These are phyloP conservation scores for Planoprotostelium fungivorum DNA, from an alignment of 78 protist species.

Conservation along the genomic window DNA sequence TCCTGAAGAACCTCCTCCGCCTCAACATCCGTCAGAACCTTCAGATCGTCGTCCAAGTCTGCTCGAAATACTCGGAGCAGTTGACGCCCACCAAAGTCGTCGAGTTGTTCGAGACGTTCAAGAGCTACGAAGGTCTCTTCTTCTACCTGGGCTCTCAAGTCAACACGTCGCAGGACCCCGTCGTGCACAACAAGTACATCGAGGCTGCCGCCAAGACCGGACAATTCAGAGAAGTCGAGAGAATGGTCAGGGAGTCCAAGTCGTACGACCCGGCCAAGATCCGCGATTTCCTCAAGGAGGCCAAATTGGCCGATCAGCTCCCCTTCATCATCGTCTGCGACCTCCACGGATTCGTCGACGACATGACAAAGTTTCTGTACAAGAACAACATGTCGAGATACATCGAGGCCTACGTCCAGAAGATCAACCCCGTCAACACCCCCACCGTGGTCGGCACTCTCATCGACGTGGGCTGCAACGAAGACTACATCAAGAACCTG, in stretches of 20 bases:
- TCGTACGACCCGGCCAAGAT: constrained; percentile 89
- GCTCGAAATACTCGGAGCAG: constrained; percentile 87
- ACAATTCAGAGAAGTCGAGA: constrained; percentile 94
- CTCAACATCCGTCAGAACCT: constrained; percentile 85
- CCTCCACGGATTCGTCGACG: constrained; percentile 93
- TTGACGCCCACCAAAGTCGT: constrained; percentile 78
- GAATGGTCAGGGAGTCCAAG: constrained; percentile 91
- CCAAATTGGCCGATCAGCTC: constrained; percentile 87
- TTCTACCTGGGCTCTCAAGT: constrained; percentile 74
- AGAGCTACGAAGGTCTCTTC: constrained; percentile 82
- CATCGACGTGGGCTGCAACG: constrained; percentile 91
- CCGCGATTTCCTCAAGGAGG: constrained; percentile 94
- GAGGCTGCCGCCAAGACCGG: constrained; percentile 93
- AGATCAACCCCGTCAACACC: constrained; percentile 83
- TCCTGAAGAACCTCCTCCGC: constrained; percentile 83
- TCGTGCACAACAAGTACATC: constrained; percentile 96
- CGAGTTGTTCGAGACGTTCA: constrained; percentile 85
- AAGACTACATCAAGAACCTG: constrained; percentile 85
- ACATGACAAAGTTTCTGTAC: constrained; percentile 91
- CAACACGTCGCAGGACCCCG: constrained; percentile 79
- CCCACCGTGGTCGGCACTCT: constrained; percentile 97
- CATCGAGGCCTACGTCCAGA: constrained; percentile 95
- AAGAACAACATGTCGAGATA: constrained; percentile 68
- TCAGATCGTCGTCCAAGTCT: constrained; percentile 89
- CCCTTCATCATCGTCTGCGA: constrained; percentile 99